Evolutionary conservation across 2,329 filamentous ascomycete species (phyloP).

Genomic region (Dothistroma pini): DNA sequence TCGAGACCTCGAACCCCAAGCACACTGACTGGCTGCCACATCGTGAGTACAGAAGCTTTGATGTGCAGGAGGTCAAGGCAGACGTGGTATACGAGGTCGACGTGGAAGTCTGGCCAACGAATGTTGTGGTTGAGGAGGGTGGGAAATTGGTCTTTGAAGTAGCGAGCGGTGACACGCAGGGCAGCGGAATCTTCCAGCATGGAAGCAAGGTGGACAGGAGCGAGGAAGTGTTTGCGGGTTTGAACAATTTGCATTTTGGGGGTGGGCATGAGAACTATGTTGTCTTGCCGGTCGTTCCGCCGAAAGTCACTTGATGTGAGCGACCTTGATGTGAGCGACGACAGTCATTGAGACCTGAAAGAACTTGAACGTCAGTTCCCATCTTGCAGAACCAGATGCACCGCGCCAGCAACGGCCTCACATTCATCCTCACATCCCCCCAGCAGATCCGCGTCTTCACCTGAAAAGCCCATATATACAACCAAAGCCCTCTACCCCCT

Average conservation of each 20-base stretch:
- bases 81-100: constrained; percentile 59
- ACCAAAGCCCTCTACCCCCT: no score
- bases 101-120: constrained; percentile 63
- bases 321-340: no score
- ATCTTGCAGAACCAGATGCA: no score
- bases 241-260: constrained; percentile 55
- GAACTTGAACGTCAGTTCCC: no score
- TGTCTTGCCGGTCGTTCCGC: constrained; percentile 52
- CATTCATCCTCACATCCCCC: no score
- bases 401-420: no score
- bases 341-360: no score
- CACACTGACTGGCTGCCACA: constrained; percentile 55
- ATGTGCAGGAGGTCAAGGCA: constrained; percentile 53
- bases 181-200: constrained; percentile 39
- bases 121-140: constrained; percentile 54
- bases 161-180: constrained; percentile 56
- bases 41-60: constrained; percentile 56
- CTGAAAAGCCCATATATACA: no score
- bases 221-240: constrained; percentile 44
- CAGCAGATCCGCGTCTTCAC: no score
- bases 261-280: constrained; percentile 51
- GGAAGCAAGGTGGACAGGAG: constrained; percentile 12
- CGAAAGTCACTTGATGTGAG: constrained; percentile 21
- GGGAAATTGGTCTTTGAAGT: constrained; percentile 56
- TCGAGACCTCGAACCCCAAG: constrained; percentile 49